These are phyloP conservation scores for Penicillium daleae DNA, from an alignment of 495 filamentous ascomycete species.

Conservation along the genomic window DNA sequence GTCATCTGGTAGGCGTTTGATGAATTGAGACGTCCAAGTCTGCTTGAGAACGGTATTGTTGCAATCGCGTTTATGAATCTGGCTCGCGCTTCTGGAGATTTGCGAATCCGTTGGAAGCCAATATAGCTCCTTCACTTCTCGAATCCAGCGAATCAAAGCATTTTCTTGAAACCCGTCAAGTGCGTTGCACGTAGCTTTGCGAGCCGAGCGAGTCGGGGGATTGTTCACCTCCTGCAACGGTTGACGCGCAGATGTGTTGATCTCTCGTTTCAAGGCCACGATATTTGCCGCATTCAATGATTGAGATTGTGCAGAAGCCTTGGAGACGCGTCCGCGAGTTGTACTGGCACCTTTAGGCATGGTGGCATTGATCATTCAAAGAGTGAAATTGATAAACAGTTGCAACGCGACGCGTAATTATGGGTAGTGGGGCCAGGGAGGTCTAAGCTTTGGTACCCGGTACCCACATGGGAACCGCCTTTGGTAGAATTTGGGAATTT, in stretches of 20 bases:
- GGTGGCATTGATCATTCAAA: not conserved
- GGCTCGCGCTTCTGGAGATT: too few species aligned
- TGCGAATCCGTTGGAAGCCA: not conserved
- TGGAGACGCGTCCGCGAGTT: not conserved
- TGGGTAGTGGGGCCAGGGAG: too few species aligned
- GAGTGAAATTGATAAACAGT: not conserved
- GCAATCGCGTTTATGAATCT: not conserved
- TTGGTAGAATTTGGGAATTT: too few species aligned
- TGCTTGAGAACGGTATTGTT: not conserved
- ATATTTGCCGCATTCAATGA: not conserved
- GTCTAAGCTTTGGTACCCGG: too few species aligned
- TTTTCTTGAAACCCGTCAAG: not conserved
- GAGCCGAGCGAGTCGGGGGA: not conserved
- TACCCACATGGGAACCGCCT: too few species aligned
- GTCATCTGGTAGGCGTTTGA: not conserved
- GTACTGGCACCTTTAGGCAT: not conserved
- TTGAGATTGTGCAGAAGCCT: not conserved
- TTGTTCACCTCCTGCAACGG: not conserved
- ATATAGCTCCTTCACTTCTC: not conserved
- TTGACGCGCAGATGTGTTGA: not conserved
- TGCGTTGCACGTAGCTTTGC: not conserved
- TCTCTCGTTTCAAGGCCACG: not conserved
- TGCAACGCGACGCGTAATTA: too few species aligned
- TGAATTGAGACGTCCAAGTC: not conserved
- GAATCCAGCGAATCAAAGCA: not conserved